phyloP scores from a whole-genome alignment of 208 protist genomes.

The Trichomonas tenax region DNA sequence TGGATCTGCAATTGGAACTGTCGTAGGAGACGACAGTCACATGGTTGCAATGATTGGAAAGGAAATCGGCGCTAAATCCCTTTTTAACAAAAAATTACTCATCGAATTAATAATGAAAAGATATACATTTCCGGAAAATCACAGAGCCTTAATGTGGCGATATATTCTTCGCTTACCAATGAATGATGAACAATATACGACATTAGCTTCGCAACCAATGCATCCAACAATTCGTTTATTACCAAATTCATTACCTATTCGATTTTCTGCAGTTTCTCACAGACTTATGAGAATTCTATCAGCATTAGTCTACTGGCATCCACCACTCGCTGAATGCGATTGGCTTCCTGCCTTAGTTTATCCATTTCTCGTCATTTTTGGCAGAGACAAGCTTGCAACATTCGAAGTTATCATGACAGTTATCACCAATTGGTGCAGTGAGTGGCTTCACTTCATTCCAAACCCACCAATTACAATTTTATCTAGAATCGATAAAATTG shows the following conservation, averaged over 20 bases:
- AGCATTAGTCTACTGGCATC: conserved; percentile 26
- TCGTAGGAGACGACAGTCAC: neutral
- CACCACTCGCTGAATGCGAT: conserved; percentile 25
- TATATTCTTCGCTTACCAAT: conserved; percentile 26
- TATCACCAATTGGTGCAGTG: conserved; percentile 26
- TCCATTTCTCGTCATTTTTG: conserved; percentile 24
- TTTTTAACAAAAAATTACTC: neutral
- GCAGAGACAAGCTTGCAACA: neutral
- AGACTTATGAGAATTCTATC: conserved; percentile 4
- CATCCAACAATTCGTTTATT: conserved; percentile 18
- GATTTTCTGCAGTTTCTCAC: conserved; percentile 18
- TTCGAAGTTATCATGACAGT: conserved; percentile 26
- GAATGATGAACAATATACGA: conserved; percentile 21
- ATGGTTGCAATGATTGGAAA: neutral
- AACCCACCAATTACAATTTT: conserved; percentile 25
- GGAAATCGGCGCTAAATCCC: neutral
- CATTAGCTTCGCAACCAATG: neutral
- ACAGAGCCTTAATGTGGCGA: conserved; percentile 22
- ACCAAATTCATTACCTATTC: conserved; percentile 22
- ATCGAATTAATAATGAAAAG: neutral
- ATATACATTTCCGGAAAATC: conserved; percentile 9
- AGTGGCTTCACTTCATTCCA: conserved; percentile 30
- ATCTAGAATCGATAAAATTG: neutral
- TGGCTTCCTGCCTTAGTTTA: conserved; percentile 26
- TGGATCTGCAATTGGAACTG: neutral